Evolutionary conservation across 1,284 basidiomycete species (phyloP), one percentile per base, ranked within the genome.

Genomic region (Pseudozyma sp.): DNA sequence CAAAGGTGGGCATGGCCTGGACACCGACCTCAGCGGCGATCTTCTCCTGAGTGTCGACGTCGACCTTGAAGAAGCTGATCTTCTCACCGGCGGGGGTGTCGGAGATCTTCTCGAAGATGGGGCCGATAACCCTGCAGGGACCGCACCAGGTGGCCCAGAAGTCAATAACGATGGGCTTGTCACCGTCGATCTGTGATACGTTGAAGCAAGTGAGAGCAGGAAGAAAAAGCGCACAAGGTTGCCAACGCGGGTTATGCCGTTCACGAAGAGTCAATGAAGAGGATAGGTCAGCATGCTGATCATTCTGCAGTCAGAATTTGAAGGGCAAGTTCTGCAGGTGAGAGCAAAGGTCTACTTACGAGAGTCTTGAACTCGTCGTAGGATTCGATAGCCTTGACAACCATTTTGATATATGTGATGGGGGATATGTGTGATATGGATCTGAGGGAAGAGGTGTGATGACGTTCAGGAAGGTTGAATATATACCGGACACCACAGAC

Each of bases 1-100:
- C 86, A 87, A 93, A 93, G 3, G 92, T 92, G 16, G 92, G 92
- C 90, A 93, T 91, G 86, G 91, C 91, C 79, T 89, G 89, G 86
- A 97, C 89, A 56, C 89, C 90, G 62, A 91, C 89, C 85, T 91
- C 91, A 80, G 89, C 85, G 9, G 88, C 86, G 71, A 89, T 86
- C 70, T 88, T 86, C 49, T 70, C 69, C 68, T 83, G 81, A 31
- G 71, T 70, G 61, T 85, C 84, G 47, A 85, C 84, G 68, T 85
- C 83, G 78, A 95, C 91, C 87, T 94, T 94, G 89, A 90, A 92
- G 86, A 91, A 92, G 59, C 86, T 87, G 86, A 93, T 88, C 72
- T 77, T 77, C 31, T 82, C 78, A 54, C 68, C 67, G 21, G 59
- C 69, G 25, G 70, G 70, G 12, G 73, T 70, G 43, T 74, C 76